Base-by-base conservation (phyloP, 371 early-diverging fungal genomes). In the Funneliformis caledonium region DNA sequence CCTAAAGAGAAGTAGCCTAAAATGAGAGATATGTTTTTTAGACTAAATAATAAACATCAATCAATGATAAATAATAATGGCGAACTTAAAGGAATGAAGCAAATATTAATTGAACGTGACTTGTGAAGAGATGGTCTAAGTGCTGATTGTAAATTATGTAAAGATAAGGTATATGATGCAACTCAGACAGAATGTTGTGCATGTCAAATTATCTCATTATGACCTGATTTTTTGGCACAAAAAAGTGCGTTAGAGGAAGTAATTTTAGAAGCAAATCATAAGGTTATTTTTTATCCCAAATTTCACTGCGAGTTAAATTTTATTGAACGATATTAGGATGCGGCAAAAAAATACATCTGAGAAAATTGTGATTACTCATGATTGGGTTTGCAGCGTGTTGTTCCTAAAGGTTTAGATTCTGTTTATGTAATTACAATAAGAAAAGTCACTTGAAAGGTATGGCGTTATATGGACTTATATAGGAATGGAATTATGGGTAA, bases 221-320 rank as follows among this genome's bases (percentile, higher is more conserved):
- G 78, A 33, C 76, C 80, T 26, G 83, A 81, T 43, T 83, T 83
- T 56, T 0, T 50, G 12, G 48, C 19, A 26, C 83, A 81, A 64
- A 50, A 76, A 4, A 45, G 59, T 65, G 75, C 62, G 0, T 8
- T 81, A 7, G 75, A 79, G 16, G 79, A 83, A 61, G 19, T 65
- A 16, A 65, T 78, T 0, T 70, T 73, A 22, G 45, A 60, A 12
- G 52, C 68, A 5, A 70, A 75, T 22, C 72, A 81, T 62, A 75
- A 78, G 0, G 62, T 72, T 42, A 68, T 69, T 14, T 48, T 75
- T 26, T n/a, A 80, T 81, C 48, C 72, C n/a, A n/a, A n/a, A n/a
- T n/a, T n/a, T n/a, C n/a, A n/a, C n/a, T n/a, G n/a, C n/a, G n/a
- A n/a, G n/a, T 56, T n/a, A 83, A 80, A 64, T 75, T 48, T 72